Evolutionary conservation across 345 rosid species (phyloP), one percentile per base, ranked within the genome.

Genomic region (Salix udensis): DNA sequence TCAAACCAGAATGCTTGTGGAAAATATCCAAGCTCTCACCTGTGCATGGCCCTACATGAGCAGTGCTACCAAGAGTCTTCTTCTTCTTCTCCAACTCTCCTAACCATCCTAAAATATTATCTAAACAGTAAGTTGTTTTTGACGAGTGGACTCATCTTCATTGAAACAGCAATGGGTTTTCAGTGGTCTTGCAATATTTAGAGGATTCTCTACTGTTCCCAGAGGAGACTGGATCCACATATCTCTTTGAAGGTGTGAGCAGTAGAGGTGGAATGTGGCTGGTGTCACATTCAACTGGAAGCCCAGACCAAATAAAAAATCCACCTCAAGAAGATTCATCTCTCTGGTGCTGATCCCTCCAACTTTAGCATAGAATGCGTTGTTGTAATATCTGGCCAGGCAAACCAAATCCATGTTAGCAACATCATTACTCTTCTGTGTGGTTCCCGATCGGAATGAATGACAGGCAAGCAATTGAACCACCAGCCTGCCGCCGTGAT

Each of bases 241-340:
- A 68, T 91, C 88, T 44, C 75, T 85, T 24, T 84, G 88, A 30
- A 91, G 92, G 81, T 84, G 80, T 71, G 81, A 76, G 69, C 83
- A 87, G 64, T 91, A 91, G 24, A 82, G 81, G 74, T 88, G 82
- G 75, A 84, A 89, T 14, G 88, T 84, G 34, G 86, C 66, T 40
- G 88, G 88, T 60, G 90, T 85, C 80, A 92, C 91, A 40, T 90
- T 89, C 78, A 92, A 82, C 65, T 88, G 80, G 87, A 91, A 91
- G 3, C 89, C 89, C 68, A 90, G 72, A 24, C 90, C 91, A 58
- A 91, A 91, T 62, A 91, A 81, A 79, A 90, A 90, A 68, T 91
- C 97, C 75, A 91, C 83, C 69, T 91, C 96, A 80, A 91, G 91
- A 79, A 91, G 26, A 74, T 91, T 91, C 88, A 91, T 89, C 79